Base-by-base conservation (phyloP, 352 stramenopile species). In the Phytophthora aleatoria region DNA sequence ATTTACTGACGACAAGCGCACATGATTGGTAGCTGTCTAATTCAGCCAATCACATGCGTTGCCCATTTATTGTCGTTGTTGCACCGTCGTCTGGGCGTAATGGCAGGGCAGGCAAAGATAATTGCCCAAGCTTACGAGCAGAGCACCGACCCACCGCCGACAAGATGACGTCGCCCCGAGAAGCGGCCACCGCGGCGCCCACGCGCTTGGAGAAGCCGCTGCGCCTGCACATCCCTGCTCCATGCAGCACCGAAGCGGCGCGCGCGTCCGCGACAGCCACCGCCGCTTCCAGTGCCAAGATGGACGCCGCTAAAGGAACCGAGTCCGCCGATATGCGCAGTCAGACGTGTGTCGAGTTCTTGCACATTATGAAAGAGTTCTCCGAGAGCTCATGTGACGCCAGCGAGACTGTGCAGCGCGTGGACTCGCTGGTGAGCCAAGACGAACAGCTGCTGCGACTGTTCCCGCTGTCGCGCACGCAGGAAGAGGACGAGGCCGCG, bases 301-400 rank as follows among this genome's bases (percentile, higher is more conserved):
- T 57, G 39, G 53, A 69, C 65, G 52, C 60, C 51, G 39, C 56
- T 33, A 60, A 60, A 69, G 48, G 44, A 47, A 47, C 35, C 28
- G 54, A 52, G 45, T 63, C 64, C 24, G 50, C 39, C 30, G 67
- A 76, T 54, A 79, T 85, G 72, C 75, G 69, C 50, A 85, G 74
- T 52, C 73, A 85, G 56, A 85, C 74, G 44, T 85, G 78, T 56
- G 69, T 83, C 31, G 81, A 85, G 62, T 90, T 90, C 60, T 64
- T 90, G 68, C 76, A 84, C 67, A 90, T 90, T 58, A 90, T 90
- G 81, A 86, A 87, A 50, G 81, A 90, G 64, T 90, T 88, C 57
- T 84, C 74, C 11, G 76, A 87, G 64, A 83, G 73, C 49, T 88
- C 79, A 28, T 90, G 81, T 69, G 74, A 83, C 57, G 76, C 79